Percentiles rank a stretch among this genome's conserved stretches.
Conservation (phyloP, 2,329 filamentous ascomycete species). For the Colletotrichum shisoi region DNA sequence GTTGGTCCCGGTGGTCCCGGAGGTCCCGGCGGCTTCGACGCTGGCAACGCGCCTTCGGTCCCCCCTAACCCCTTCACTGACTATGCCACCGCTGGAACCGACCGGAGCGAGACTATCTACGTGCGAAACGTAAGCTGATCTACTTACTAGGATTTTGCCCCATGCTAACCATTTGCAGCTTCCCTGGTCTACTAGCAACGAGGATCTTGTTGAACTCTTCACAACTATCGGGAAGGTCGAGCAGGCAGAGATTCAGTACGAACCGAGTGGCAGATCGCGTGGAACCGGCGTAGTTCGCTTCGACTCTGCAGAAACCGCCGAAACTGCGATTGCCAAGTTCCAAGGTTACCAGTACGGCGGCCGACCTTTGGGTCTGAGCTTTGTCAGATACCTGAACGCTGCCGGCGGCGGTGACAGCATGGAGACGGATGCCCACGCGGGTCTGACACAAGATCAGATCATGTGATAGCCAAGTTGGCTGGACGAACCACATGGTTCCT, state of each 20-base stretch:
- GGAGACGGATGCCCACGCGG: constrained; percentile 79
- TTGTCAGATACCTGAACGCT: constrained; percentile 87
- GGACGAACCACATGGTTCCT: no score
- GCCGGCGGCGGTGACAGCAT: constrained; percentile 72
- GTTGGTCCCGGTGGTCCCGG: constrained; percentile 56
- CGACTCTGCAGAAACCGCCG: constrained; percentile 80
- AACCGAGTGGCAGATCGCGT: constrained; percentile 92
- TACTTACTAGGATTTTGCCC: background rate
- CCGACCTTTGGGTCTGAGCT: constrained; percentile 89
- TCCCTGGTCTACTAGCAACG: constrained; percentile 98
- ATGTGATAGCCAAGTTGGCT: constrained; percentile 66
- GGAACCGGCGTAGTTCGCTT: constrained; percentile 98
- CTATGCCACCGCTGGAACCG: constrained; percentile 84
- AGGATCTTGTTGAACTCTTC: constrained; percentile 95
- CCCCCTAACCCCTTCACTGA: constrained; percentile 94
- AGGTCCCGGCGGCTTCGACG: constrained; percentile 59
- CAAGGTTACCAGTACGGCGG: constrained; percentile 97
- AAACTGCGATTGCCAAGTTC: constrained; percentile 96
- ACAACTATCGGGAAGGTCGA: constrained; percentile 98
- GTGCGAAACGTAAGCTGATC: constrained; percentile 85
- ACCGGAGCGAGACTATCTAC: constrained; percentile 85
- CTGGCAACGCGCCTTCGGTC: constrained; percentile 57
- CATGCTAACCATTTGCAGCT: constrained; percentile 64
- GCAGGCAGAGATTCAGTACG: constrained; percentile 98
- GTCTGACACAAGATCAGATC: constrained; percentile 96